Conservation (phyloP, 2,329 filamentous ascomycete species). For the Aureobasidium lini region DNA sequence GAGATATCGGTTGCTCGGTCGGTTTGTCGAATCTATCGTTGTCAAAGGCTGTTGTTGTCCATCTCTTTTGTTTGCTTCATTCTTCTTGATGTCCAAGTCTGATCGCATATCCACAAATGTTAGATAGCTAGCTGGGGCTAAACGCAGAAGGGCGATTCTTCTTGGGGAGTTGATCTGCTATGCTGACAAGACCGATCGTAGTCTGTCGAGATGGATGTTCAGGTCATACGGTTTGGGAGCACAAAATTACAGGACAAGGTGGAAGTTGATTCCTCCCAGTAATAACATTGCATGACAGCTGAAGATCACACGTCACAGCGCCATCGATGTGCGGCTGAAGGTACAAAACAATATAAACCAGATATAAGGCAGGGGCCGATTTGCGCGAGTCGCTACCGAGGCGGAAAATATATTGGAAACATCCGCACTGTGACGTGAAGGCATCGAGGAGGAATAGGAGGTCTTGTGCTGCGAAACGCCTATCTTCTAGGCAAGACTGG, state of each 20-base stretch:
- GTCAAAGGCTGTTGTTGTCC: background rate
- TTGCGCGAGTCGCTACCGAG: background rate
- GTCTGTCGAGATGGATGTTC: background rate
- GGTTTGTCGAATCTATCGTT: background rate
- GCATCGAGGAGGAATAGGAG: background rate
- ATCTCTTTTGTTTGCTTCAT: background rate
- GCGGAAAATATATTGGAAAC: background rate
- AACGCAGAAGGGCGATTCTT: background rate
- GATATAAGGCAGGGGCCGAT: background rate
- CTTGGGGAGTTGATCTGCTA: background rate
- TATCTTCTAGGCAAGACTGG: background rate
- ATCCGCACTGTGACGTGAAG: background rate
- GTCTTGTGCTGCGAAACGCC: background rate
- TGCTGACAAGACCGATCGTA: background rate
- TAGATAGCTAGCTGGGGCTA: background rate
- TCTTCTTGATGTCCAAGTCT: background rate
- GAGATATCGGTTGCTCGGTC: background rate
- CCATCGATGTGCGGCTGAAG: conserved; percentile 1
- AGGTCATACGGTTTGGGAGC: background rate
- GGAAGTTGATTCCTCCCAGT: background rate
- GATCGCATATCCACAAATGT: background rate
- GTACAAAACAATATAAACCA: conserved; percentile 10
- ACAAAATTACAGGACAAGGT: background rate
- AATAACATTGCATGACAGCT: background rate
- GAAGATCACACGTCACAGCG: conserved; percentile 12